Conservation (phyloP, 345 rosid species). For the Tarenaya hassleriana region DNA sequence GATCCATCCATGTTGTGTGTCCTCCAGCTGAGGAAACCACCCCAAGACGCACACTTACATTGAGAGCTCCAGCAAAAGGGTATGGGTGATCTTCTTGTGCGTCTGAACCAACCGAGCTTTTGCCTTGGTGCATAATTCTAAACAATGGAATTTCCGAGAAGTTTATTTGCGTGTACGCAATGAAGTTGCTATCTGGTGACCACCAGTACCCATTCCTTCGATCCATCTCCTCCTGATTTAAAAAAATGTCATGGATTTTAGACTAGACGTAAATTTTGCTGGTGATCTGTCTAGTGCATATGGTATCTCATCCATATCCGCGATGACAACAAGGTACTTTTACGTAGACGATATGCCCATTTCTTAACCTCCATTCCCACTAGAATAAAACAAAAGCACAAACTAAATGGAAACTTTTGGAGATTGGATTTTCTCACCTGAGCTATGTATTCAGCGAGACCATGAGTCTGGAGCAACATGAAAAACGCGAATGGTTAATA, state of each 20-base stretch:
- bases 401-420: neutral
- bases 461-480: conserved; percentile 65
- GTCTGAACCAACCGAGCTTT: conserved; percentile 64
- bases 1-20: conserved; percentile 78
- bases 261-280: neutral
- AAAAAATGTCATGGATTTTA: neutral
- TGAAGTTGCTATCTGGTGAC: conserved; percentile 83
- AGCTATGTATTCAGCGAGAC: conserved; percentile 98
- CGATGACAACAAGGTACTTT: no score
- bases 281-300: neutral
- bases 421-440: conserved; percentile 54
- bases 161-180: conserved; percentile 82
- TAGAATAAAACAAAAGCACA: neutral
- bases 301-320: no score
- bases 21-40: conserved; percentile 74
- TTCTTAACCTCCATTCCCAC: no score
- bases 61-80: conserved; percentile 91
- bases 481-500: conserved; percentile 26
- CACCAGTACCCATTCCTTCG: conserved; percentile 95
- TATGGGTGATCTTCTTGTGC: conserved; percentile 93
- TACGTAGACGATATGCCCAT: no score
- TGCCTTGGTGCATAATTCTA: conserved; percentile 97
- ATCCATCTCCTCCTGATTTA: conserved; percentile 92
- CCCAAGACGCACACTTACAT: conserved; percentile 79
- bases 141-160: conserved; percentile 62